phyloP scores from a whole-genome alignment of 176 grass and related monocot genomes.

The Hyparrhenia diplandra region DNA sequence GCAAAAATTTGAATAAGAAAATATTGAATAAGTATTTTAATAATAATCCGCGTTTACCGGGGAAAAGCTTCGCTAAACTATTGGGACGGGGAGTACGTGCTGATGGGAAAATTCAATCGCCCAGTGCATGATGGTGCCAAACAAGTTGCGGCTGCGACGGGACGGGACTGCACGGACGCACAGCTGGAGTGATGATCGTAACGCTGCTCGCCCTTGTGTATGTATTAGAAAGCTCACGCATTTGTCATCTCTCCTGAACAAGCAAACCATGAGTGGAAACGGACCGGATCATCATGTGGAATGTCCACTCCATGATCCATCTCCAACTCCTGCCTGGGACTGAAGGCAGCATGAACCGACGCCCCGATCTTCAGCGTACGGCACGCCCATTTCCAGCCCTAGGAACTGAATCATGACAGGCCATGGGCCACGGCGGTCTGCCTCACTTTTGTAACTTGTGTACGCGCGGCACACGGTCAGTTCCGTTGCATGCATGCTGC shows the following conservation, averaged over 20 bases:
- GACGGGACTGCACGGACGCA: not conserved
- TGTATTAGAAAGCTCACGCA: constrained; percentile 9
- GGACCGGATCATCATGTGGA: constrained; percentile 10
- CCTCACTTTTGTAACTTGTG: not conserved
- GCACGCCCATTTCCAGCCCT: not conserved
- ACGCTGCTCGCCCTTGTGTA: not conserved
- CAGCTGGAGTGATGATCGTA: not conserved
- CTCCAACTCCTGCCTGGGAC: too few species aligned
- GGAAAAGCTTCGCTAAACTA: too few species aligned
- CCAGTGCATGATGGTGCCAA: too few species aligned
- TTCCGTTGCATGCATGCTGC: not conserved
- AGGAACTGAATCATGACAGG: not conserved
- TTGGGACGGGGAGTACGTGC: too few species aligned
- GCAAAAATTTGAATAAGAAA: too few species aligned
- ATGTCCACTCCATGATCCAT: not conserved
- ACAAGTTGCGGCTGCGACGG: not conserved
- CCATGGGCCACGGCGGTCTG: not conserved
- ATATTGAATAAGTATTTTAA: too few species aligned
- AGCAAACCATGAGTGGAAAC: not conserved
- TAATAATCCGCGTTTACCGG: too few species aligned
- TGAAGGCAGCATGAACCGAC: not conserved
- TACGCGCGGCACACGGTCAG: not conserved
- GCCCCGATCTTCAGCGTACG: not conserved
- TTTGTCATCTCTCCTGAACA: not conserved
- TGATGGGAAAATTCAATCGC: too few species aligned